These are phyloP conservation scores for Gyrodon lividus DNA, from an alignment of 768 basidiomycete species.

Conservation along the genomic window DNA sequence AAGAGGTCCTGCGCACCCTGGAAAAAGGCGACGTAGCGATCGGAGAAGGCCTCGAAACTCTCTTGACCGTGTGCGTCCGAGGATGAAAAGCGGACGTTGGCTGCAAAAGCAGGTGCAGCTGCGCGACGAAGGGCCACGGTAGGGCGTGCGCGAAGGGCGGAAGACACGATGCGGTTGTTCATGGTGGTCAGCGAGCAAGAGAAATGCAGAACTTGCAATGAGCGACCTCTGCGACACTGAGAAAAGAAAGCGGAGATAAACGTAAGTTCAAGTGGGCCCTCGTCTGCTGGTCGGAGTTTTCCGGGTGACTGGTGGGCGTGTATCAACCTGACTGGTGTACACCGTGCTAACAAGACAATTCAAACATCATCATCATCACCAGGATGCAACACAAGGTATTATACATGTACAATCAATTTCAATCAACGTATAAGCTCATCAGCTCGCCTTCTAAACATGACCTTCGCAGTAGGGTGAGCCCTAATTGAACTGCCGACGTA, in stretches of 20 bases:
- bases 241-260: constrained; percentile 3
- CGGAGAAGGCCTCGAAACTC: constrained; percentile 91
- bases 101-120: constrained; percentile 44
- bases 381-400: too few species aligned
- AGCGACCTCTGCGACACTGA: not conserved
- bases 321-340: too few species aligned
- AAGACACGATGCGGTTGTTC: constrained; percentile 59
- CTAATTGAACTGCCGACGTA: not conserved
- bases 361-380: too few species aligned
- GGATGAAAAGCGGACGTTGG: constrained; percentile 34
- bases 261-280: not conserved
- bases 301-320: too few species aligned
- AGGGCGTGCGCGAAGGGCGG: constrained; percentile 64
- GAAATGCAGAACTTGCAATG: not conserved
- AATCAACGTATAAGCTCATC: too few species aligned
- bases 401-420: too few species aligned
- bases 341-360: too few species aligned
- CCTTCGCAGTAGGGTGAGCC: not conserved
- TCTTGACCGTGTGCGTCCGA: constrained; percentile 78
- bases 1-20: constrained; percentile 91
- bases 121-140: constrained; percentile 38
- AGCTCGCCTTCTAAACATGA: constrained; percentile 24
- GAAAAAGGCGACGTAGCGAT: constrained; percentile 94
- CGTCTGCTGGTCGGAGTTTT: not conserved
- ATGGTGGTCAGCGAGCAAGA: constrained; percentile 36